Evolutionary conservation across 108 stramenopile species (phyloP).

Genomic region (Cyclotella kingstonii): DNA sequence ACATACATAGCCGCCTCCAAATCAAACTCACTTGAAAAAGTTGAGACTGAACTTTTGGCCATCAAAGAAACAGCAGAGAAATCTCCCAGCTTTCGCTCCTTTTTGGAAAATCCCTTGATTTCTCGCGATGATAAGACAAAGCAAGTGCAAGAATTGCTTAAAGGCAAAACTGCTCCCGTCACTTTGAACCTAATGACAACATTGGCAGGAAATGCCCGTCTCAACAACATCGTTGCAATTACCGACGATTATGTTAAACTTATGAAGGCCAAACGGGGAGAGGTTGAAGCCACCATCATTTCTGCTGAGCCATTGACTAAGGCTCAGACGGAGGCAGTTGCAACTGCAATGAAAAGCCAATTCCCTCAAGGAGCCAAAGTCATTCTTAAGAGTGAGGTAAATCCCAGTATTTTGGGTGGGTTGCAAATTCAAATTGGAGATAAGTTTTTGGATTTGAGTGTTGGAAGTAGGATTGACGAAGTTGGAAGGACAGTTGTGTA

Average conservation of each 20-base stretch:
- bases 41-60: slow-evolving; percentile 85
- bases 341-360: slow-evolving; percentile 79
- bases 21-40: slow-evolving; percentile 68
- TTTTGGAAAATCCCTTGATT: slow-evolving; percentile 90
- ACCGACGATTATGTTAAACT: slow-evolving; percentile 67
- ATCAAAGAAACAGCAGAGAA: slow-evolving; percentile 60
- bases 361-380: slow-evolving; percentile 78
- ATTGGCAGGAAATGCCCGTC: slow-evolving; percentile 92
- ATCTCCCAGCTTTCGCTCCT: slow-evolving; percentile 61
- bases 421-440: slow-evolving; percentile 97
- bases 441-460: slow-evolving; percentile 95
- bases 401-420: slow-evolving; percentile 91
- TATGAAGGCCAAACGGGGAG: slow-evolving; percentile 95
- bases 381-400: slow-evolving; percentile 72
- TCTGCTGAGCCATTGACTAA: slow-evolving; percentile 72
- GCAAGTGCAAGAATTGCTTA: slow-evolving; percentile 56
- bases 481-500: slow-evolving; percentile 72
- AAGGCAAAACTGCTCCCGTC: slow-evolving; percentile 61
- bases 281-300: slow-evolving; percentile 94
- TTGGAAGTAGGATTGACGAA: slow-evolving; percentile 87
- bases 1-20: slow-evolving; percentile 92
- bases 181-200: slow-evolving; percentile 90
- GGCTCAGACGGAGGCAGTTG: slow-evolving; percentile 68
- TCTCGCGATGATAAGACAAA: slow-evolving; percentile 73
- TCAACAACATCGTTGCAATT: slow-evolving; percentile 75